A percentile compares a stretch with the other conserved stretches of the same genome.
phyloP scores from a whole-genome alignment of 2,329 filamentous ascomycete genomes.

The Fusarium circinatum region DNA sequence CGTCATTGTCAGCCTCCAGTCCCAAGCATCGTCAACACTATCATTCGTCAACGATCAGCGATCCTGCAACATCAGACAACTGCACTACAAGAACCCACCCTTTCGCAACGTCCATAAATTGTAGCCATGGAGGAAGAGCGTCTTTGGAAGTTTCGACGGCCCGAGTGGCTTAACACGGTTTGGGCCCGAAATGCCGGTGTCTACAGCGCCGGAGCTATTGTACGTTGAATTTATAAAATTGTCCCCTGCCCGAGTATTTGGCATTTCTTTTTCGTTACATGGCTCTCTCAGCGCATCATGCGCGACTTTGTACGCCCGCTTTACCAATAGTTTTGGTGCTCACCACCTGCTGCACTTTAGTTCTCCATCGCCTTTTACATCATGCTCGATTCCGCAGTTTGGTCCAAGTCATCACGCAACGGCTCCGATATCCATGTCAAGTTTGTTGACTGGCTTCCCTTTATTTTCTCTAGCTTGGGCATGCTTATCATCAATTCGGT shows the following conservation, averaged over 20 bases:
- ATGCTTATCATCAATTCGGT: constrained; percentile 79
- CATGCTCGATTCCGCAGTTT: constrained; percentile 74
- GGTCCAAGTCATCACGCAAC: constrained; percentile 71
- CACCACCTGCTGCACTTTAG: constrained; percentile 43
- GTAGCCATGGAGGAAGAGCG: constrained; percentile 69
- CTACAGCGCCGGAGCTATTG: constrained; percentile 70
- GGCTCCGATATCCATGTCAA: constrained; percentile 69
- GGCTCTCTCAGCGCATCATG: not conserved
- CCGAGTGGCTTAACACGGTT: constrained; percentile 73
- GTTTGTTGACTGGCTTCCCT: constrained; percentile 76
- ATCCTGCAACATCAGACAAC: not conserved
- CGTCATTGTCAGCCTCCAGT: constrained; percentile 43
- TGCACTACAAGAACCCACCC: not conserved
- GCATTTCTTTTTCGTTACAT: not conserved
- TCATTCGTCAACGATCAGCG: constrained; percentile 14
- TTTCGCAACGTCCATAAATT: not conserved
- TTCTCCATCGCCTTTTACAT: constrained; percentile 76
- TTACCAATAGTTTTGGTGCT: constrained; percentile 4
- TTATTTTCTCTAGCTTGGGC: constrained; percentile 73
- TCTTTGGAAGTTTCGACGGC: constrained; percentile 73
- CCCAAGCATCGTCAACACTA: constrained; percentile 26
- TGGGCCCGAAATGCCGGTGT: constrained; percentile 72
- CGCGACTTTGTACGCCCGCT: not conserved
- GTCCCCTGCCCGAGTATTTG: not conserved
- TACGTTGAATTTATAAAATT: constrained; percentile 52